phyloP scores from a whole-genome alignment of 2,329 filamentous ascomycete species.

The Neonectria punicea region DNA sequence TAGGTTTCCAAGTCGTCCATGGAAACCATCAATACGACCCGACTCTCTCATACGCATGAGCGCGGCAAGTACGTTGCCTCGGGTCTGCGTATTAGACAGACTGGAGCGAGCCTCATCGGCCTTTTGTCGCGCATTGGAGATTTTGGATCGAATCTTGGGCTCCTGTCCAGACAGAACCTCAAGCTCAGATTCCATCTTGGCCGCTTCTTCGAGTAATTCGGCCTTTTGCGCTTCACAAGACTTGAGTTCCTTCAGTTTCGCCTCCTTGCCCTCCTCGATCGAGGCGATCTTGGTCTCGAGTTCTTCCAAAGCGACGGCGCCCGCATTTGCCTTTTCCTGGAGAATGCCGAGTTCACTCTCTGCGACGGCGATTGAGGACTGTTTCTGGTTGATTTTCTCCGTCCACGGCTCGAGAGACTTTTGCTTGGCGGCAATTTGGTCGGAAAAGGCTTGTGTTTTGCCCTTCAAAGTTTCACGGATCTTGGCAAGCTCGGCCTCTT shows the following conservation, averaged over 20 bases:
- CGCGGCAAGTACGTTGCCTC: conserved; percentile 90
- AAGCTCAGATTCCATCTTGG: conserved; percentile 77
- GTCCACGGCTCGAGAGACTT: conserved; percentile 96
- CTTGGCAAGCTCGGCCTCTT: conserved; percentile 83
- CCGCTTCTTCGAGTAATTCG: conserved; percentile 78
- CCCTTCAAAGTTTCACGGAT: conserved; percentile 91
- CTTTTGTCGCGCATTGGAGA: conserved; percentile 92
- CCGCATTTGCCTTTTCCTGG: conserved; percentile 87
- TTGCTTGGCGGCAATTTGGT: conserved; percentile 91
- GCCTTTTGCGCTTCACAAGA: conserved; percentile 78
- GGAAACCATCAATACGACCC: conserved; percentile 95
- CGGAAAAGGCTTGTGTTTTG: conserved; percentile 94
- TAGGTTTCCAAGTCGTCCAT: conserved; percentile 92
- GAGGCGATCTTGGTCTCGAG: conserved; percentile 80
- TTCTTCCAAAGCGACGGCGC: conserved; percentile 85
- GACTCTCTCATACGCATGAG: conserved; percentile 96
- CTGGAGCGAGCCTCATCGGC: conserved; percentile 95
- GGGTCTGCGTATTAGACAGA: conserved; percentile 88
- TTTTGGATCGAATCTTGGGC: conserved; percentile 81
- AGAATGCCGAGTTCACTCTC: conserved; percentile 95
- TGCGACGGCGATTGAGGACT: conserved; percentile 91
- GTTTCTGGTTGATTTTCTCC: conserved; percentile 95
- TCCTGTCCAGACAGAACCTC: conserved; percentile 79
- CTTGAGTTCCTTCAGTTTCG: conserved; percentile 80
- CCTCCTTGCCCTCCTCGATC: conserved; percentile 76